Evolutionary conservation across 495 filamentous ascomycete species (phyloP), one percentile per base, ranked within the genome.

Genomic region (Cairneyella variabilis): DNA sequence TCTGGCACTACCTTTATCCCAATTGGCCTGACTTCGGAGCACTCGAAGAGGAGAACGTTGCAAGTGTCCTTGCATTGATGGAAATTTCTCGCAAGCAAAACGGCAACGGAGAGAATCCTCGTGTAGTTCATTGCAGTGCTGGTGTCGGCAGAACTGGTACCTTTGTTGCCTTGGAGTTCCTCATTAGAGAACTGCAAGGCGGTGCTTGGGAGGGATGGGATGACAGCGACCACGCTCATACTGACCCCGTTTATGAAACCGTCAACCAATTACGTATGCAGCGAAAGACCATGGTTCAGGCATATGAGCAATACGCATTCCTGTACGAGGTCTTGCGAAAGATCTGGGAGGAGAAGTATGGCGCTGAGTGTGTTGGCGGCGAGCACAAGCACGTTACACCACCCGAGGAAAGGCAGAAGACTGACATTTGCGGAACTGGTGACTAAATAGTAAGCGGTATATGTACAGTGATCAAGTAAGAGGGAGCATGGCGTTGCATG

Each of bases 261-360:
- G 95, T 99, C 40, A 84, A 95, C 56, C 71, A 73, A 60, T 76
- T 99, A 61, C 80, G 95, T 23, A 79, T 92, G 68, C 95, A 99
- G 71, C 76, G 95, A 32, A 89, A 89, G 80, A 88, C 85, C 66
- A 99, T 97, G 95, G 95, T 99, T 3, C 93, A 97, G 69, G 85
- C 86, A 25, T 87, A 91, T 63, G 67, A 77, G 58, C 95, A 99
- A 69, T 90, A 89, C 63, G 66, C 78, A 16, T 97, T 99, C 64
- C 79, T 99, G 38, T 97, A 99, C 70, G 83, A 89, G 60, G 89
- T 96, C 0, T 61, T 97, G 51, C 77, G 80, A 40, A 88, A 91
- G 66, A 72, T 83, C 58, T 88, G 85, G 65, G 68, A 78, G 44
- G 66, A 80, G 27, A 85, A 78, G 64, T 78, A 82, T 47, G 69